Evolutionary conservation across 305 asterid genomes (phyloP).

Genomic region (Fraxinus albicans): DNA sequence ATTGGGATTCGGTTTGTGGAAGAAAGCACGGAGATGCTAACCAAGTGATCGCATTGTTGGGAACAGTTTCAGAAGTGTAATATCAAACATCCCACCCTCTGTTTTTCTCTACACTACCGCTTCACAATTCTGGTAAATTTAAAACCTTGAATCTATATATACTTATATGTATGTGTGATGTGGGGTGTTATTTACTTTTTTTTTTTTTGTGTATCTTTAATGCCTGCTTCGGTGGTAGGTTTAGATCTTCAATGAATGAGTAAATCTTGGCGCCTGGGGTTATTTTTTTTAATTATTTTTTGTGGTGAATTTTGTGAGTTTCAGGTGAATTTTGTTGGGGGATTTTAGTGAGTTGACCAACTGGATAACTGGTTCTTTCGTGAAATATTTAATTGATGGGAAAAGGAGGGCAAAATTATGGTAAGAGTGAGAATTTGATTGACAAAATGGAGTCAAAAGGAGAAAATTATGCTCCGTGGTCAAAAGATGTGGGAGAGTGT

Average conservation of each 20-base stretch:
- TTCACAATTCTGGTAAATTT: not conserved
- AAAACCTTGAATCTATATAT: not conserved
- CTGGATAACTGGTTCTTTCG: not conserved
- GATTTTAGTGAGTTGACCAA: not conserved
- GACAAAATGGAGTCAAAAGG: conserved; percentile 23
- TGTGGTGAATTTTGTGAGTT: not conserved
- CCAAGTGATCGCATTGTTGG: not conserved
- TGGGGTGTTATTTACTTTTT: not conserved
- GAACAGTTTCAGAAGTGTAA: not conserved
- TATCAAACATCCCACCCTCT: not conserved
- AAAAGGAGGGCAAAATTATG: conserved; percentile 65
- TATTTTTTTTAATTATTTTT: not conserved
- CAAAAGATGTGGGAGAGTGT: conserved; percentile 71
- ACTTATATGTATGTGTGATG: not conserved
- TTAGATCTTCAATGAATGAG: not conserved
- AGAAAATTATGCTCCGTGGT: conserved; percentile 61
- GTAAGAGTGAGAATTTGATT: conserved; percentile 43
- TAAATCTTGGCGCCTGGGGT: not conserved
- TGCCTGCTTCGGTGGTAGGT: not conserved
- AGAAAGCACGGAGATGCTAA: conserved; percentile 32
- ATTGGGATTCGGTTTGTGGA: not conserved
- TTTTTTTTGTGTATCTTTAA: not conserved
- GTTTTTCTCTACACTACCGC: not conserved
- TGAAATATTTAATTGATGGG: conserved; percentile 55
- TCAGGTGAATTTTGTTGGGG: not conserved